Base-by-base conservation (phyloP, 805 yeast species). In the Scheffersomyces spartinae region DNA sequence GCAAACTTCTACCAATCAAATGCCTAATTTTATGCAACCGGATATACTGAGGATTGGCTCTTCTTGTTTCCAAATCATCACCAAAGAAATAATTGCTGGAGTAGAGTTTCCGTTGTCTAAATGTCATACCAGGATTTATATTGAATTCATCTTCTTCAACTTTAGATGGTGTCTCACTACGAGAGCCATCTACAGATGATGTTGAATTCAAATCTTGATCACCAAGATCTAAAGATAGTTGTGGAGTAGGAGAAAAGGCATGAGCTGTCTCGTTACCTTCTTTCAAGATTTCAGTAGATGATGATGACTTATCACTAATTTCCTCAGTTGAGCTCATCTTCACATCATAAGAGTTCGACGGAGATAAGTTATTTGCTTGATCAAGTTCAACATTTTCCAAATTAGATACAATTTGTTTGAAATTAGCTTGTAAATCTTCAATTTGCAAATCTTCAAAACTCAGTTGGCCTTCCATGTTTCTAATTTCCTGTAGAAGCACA, bases 41-140 rank as follows among this genome's bases (percentile, higher is more conserved):
- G 20, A 53, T 27, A 26, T 61, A 61, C 15, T 42, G 26, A 9
- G 43, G 47, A 31, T 43, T 42, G 4, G 50, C 32, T 20, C 52
- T 43, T 32, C 69, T 61, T 18, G 61, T 58, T n/a, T 56, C 61
- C 8, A 59, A 53, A 15, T 64, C 64, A 20, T 60, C 63, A 1
- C 78, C 80, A 45, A 79, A 81, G 35, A 54, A 73, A 40, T 79
- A 79, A 29, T 69, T 70, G 20, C 74, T 68, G 5, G 74, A 68
- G 45, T 75, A 78, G 11, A 75, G 60, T 34, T 74, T 74, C 21
- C 70, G 47, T 34, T 73, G 77, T 39, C 80, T 65, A 31, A 67
- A 68, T 0, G 74, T 67, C 16, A 71, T 45, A 1, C 66, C 61
- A 4, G 78, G 68, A 31, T 66, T 71, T 59, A 71, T 60, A 3